Evolutionary conservation across 176 grass and related monocot species (phyloP), one percentile per base, ranked within the genome.

Genomic region (Olyra latifolia): DNA sequence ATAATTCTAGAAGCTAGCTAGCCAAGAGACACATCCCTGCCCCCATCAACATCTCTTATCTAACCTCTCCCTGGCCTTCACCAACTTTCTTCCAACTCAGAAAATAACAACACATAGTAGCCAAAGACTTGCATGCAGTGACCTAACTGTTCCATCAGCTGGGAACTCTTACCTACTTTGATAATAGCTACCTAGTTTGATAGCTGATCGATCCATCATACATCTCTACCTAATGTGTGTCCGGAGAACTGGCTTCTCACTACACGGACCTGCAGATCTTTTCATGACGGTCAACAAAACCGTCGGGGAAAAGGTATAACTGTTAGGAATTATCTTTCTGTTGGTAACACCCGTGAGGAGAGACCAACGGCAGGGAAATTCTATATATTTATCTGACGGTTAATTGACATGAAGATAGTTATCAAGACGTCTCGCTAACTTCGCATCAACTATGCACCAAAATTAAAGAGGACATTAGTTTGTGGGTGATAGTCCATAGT

Each of bases 1-100:
- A 49, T 20, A 25, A 44, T 83, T 88, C 81, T 88, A 88, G 87
- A 84, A 88, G 80, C 63, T 44, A 10, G 19, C 62, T 79, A 48
- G 61, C 28, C 25, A 16, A 52, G 2, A 39, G 6, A 25, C 54
- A 63, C 30, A 28, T 42, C 54, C 3, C 46, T 63, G 52, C 20
- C 58, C 58, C 66, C 12, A 35, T 79, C 80, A 1, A 71, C 55
- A 22, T 88, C 80, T 57, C 86, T 41, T 67, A 74, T 79, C 75
- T 74, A 74, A 84, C 80, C 54, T 79, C 54, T 79, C 50, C 16
- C 19, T 59, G 13, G 14, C 19, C 40, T 35, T 60, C 41, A 81
- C 80, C 69, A 72, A 72, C 69, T 50, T 71, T 61, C 71, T 58
- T 71, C 63, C 56, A 63, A 42, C 55, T 24, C 38, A 67, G 41